Conservation (phyloP, 345 rosid species). For the Eucalyptus erythrocorys region DNA sequence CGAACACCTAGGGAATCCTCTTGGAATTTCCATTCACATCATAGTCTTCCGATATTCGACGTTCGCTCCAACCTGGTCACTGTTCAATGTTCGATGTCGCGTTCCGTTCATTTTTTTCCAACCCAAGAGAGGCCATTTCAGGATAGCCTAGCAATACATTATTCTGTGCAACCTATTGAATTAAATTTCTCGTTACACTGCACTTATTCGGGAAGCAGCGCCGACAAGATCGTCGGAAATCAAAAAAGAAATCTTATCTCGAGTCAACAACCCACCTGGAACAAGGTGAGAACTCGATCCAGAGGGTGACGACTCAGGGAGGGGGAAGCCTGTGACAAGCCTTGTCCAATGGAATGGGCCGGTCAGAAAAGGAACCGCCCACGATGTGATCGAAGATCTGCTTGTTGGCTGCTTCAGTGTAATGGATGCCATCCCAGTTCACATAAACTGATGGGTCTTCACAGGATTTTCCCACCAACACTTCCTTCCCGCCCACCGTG, state of each 20-base stretch:
- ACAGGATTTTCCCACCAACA: conserved; percentile 42
- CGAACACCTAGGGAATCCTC: not conserved
- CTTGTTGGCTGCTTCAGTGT: conserved; percentile 33
- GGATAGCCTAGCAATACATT: not conserved
- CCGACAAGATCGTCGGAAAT: not conserved
- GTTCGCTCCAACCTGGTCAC: not conserved
- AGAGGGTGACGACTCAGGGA: not conserved
- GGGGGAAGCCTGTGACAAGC: conserved; percentile 20
- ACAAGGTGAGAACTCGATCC: not conserved
- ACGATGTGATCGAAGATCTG: conserved; percentile 20
- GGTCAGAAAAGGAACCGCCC: conserved; percentile 26
- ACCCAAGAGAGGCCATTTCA: not conserved
- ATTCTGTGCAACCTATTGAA: not conserved
- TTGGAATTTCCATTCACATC: too few species aligned
- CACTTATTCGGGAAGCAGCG: not conserved
- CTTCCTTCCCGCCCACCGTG: conserved; percentile 28
- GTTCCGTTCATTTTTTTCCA: not conserved
- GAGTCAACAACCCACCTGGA: not conserved
- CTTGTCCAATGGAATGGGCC: conserved; percentile 19
- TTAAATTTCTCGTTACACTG: not conserved
- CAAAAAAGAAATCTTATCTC: not conserved
- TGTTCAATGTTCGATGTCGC: not conserved
- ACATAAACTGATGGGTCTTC: conserved; percentile 19
- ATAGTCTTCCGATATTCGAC: not conserved
- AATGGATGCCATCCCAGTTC: conserved; percentile 46